These are phyloP conservation scores for Polyporus arcularius DNA, from an alignment of 768 basidiomycete species.

Conservation along the genomic window DNA sequence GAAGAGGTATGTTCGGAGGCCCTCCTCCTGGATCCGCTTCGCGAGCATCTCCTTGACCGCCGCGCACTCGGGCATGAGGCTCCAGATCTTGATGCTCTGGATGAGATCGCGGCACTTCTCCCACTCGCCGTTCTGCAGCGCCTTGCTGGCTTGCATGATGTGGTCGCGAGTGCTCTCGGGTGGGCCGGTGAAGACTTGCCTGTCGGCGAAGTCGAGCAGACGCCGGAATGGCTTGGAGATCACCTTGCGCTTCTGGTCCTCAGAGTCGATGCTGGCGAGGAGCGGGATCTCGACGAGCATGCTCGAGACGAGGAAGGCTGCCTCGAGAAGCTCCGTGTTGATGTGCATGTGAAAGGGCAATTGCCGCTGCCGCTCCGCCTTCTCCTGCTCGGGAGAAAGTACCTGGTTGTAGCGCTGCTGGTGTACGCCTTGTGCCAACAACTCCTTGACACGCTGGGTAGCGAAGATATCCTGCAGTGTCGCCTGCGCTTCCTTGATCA, in stretches of 20 bases:
- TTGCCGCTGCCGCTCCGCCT: constrained; percentile 92
- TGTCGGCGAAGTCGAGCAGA: constrained; percentile 92
- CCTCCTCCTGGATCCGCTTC: constrained; percentile 98
- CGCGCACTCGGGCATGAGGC: constrained; percentile 86
- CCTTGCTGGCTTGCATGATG: constrained; percentile 99
- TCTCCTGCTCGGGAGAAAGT: constrained; percentile 92
- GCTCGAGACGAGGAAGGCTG: constrained; percentile 96
- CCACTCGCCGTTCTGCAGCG: constrained; percentile 96
- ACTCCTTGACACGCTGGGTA: constrained; percentile 95
- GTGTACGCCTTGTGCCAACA: constrained; percentile 95
- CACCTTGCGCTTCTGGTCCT: constrained; percentile 89
- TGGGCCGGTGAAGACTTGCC: constrained; percentile 96
- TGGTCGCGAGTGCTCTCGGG: constrained; percentile 99
- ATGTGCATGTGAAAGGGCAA: constrained; percentile 99
- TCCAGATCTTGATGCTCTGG: constrained; percentile 97
- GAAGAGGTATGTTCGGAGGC: constrained; percentile 94
- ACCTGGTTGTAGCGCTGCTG: constrained; percentile 81
- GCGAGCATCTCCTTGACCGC: constrained; percentile 94
- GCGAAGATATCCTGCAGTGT: constrained; percentile 95
- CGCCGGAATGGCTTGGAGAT: constrained; percentile 98
- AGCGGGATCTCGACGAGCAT: constrained; percentile 98
- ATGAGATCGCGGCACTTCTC: constrained; percentile 92
- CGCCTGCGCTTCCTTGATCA: constrained; percentile 91
- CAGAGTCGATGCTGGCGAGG: constrained; percentile 90
- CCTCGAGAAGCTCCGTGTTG: constrained; percentile 96